Percentiles rank a stretch among this genome's conserved stretches.
Evolutionary conservation across 1,139 yeast species (phyloP).

Genomic region (Candida sp.): DNA sequence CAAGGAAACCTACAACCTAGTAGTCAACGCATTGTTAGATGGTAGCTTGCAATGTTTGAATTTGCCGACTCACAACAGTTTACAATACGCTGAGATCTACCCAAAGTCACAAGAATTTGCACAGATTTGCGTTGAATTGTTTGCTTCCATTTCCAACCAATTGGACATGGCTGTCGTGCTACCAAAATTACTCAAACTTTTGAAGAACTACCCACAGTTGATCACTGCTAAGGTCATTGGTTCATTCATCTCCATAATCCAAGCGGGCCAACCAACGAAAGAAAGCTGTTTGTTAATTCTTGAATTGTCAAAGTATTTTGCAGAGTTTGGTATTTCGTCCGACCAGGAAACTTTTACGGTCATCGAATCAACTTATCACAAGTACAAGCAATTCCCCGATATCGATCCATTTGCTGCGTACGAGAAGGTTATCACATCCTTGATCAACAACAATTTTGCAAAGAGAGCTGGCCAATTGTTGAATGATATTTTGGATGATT

Average conservation of each 20-base stretch:
- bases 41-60: constrained; percentile 42
- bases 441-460: constrained; percentile 53
- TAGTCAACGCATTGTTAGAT: constrained; percentile 53
- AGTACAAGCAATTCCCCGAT: constrained; percentile 22
- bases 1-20: constrained; percentile 53
- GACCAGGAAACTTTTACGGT: constrained; percentile 26
- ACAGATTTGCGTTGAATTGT: constrained; percentile 65
- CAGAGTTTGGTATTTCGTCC: constrained; percentile 19
- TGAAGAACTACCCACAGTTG: constrained; percentile 32
- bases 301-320: constrained; percentile 27
- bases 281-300: constrained; percentile 12
- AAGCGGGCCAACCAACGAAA: constrained; percentile 1
- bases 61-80: constrained; percentile 14
- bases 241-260: constrained; percentile 8
- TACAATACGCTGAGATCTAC: constrained; percentile 28
- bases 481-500: constrained; percentile 46
- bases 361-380: constrained; percentile 29
- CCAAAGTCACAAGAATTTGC: constrained; percentile 64
- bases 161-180: constrained; percentile 29
- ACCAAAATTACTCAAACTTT: constrained; percentile 29
- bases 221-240: constrained; percentile 24
- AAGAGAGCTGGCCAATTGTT: constrained; percentile 58
- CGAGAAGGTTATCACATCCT: constrained; percentile 51
- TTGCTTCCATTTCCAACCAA: constrained; percentile 45
- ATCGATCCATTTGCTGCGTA: constrained; percentile 52